Percentiles rank a stretch among this genome's conserved stretches.
Conservation (phyloP, 805 yeast species). For the Dipodascus geniculatus region DNA sequence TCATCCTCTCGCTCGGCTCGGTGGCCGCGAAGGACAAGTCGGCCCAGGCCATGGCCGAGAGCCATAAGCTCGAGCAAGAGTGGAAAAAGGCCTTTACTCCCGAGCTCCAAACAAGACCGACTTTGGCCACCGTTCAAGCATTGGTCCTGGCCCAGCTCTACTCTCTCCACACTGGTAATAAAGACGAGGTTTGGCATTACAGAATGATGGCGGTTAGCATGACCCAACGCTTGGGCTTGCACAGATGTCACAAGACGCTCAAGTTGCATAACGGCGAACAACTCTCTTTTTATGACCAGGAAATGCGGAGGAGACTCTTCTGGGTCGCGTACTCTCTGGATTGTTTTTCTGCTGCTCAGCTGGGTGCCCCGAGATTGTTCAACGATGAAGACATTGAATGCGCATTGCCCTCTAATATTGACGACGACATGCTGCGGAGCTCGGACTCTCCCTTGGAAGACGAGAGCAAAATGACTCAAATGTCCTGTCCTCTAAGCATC, state of each 20-base stretch:
- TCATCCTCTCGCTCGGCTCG: constrained; percentile 21
- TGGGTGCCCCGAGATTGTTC: constrained; percentile 74
- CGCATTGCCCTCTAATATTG: constrained; percentile 46
- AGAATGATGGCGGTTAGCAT: constrained; percentile 67
- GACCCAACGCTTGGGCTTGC: constrained; percentile 78
- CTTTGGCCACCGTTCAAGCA: constrained; percentile 38
- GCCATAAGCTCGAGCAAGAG: constrained; percentile 10
- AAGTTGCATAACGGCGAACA: constrained; percentile 53
- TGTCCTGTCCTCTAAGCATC: constrained; percentile 26
- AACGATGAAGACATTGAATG: constrained; percentile 80
- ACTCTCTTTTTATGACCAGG: constrained; percentile 59
- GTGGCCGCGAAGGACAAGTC: constrained; percentile 11
- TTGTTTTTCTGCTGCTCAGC: constrained; percentile 55
- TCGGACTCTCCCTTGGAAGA: constrained; percentile 9
- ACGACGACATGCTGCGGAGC: constrained; percentile 16
- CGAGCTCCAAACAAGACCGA: constrained; percentile 9
- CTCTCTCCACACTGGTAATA: constrained; percentile 62
- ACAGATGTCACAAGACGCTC: constrained; percentile 68
- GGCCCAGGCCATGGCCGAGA: constrained; percentile 1
- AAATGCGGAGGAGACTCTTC: constrained; percentile 69
- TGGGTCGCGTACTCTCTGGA: constrained; percentile 80
- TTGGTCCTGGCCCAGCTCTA: constrained; percentile 58
- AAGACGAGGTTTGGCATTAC: constrained; percentile 59
- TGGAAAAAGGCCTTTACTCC: constrained; percentile 17
- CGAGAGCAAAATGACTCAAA: constrained; percentile 20